A percentile compares a stretch with the other conserved stretches of the same genome.
Conservation (phyloP, 2,329 filamentous ascomycete species). For the Aspergillus fumigatus region DNA sequence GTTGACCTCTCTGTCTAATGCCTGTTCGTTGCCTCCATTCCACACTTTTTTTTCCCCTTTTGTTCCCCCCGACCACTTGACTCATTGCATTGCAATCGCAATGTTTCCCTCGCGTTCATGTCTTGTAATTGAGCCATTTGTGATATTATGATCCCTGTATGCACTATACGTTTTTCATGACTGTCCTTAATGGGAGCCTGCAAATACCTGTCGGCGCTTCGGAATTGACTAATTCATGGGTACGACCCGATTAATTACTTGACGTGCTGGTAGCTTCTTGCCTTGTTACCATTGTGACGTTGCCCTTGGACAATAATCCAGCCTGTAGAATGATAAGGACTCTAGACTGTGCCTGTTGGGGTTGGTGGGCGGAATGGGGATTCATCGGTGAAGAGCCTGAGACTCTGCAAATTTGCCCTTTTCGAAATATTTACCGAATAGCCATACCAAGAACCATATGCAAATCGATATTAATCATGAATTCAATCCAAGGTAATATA, state of each 20-base stretch:
- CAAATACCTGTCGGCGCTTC: conserved; percentile 1
- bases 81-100: conserved; percentile 3
- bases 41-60: not conserved
- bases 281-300: too few relatives aligned
- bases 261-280: not conserved
- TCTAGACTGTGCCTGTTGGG: too few relatives aligned
- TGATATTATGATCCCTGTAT: conserved; percentile 6
- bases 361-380: too few relatives aligned
- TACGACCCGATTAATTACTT: not conserved
- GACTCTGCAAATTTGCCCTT: not conserved
- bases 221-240: not conserved
- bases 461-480: not conserved
- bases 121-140: conserved; percentile 3
- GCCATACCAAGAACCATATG: not conserved
- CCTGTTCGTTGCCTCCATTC: not conserved
- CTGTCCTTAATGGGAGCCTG: conserved; percentile 8
- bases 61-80: not conserved
- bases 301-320: not conserved
- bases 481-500: not conserved
- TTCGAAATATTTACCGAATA: not conserved
- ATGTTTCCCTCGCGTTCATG: conserved; percentile 8
- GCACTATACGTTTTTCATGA: conserved; percentile 3
- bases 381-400: not conserved
- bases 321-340: not conserved
- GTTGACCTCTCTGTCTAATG: not conserved